phyloP scores from a whole-genome alignment of 768 basidiomycete species.

The Tephrocybe sp. region DNA sequence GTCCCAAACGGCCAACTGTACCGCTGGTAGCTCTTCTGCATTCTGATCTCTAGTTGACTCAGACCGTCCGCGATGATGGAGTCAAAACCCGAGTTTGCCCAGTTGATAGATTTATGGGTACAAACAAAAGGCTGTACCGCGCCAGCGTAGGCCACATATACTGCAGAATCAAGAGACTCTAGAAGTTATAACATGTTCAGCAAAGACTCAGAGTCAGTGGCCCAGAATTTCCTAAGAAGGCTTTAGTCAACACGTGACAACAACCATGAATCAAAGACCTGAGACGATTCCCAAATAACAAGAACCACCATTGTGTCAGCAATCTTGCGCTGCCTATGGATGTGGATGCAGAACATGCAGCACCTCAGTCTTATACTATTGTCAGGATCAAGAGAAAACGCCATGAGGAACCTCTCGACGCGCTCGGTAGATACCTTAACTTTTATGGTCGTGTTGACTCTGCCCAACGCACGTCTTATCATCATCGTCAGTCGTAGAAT shows the following conservation, averaged over 20 bases:
- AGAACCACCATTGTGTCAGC: too few relatives aligned
- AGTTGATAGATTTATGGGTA: too few relatives aligned
- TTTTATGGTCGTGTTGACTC: constrained; percentile 10
- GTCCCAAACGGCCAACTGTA: neutral
- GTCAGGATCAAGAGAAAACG: constrained; percentile 81
- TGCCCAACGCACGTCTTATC: constrained; percentile 13
- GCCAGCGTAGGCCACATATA: neutral
- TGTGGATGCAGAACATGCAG: constrained; percentile 22
- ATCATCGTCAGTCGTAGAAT: constrained; percentile 43
- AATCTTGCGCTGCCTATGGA: constrained; percentile 28
- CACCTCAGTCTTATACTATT: constrained; percentile 56
- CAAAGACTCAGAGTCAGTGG: too few relatives aligned
- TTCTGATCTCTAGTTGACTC: too few relatives aligned
- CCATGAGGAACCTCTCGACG: constrained; percentile 80
- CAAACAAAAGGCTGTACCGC: too few relatives aligned
- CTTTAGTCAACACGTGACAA: neutral
- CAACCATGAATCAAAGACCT: neutral
- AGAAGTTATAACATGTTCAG: too few relatives aligned
- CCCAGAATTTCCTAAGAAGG: neutral
- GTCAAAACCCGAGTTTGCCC: too few relatives aligned
- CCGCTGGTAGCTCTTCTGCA: neutral
- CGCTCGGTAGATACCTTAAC: constrained; percentile 51
- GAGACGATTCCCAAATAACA: too few relatives aligned
- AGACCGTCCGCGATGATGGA: too few relatives aligned
- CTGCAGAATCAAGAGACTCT: neutral